A percentile compares a stretch with the other conserved stretches of the same genome.
Evolutionary conservation across 352 stramenopile genomes (phyloP).

Genomic region (Phytophthora lateralis): DNA sequence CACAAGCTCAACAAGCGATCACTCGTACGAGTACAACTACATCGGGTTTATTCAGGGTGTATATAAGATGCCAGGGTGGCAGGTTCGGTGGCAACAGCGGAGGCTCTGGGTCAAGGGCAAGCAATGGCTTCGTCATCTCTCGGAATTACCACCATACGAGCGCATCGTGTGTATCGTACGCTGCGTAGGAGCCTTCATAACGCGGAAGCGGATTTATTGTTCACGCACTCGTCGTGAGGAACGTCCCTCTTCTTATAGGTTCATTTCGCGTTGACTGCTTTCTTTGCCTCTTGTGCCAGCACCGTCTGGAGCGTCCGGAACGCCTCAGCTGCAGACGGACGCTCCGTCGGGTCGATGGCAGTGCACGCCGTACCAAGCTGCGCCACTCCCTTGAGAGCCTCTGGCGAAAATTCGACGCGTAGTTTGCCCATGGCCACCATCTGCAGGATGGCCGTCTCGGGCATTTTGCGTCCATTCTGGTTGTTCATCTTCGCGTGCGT

Average conservation of each 20-base stretch:
- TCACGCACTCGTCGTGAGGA: slow-evolving; percentile 5
- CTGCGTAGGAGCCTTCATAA: slow-evolving; percentile 33
- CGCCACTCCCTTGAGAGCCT: slow-evolving; percentile 30
- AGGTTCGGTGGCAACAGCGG: slow-evolving; percentile 13
- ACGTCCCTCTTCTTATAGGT: slow-evolving; percentile 37
- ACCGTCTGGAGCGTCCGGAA: slow-evolving; percentile 46
- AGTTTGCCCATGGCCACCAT: slow-evolving; percentile 53
- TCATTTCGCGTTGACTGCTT: slow-evolving; percentile 37
- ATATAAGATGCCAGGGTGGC: slow-evolving; percentile 25
- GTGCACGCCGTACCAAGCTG: slow-evolving; percentile 47
- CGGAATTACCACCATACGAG: slow-evolving; percentile 14
- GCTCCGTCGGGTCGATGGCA: slow-evolving; percentile 42
- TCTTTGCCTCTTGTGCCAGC: slow-evolving; percentile 36
- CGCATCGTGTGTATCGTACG: slow-evolving; percentile 17
- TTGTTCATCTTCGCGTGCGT: slow-evolving; percentile 44
- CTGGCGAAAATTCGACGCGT: slow-evolving; percentile 41
- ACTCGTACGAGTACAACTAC: slow-evolving; percentile 34
- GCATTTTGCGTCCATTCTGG: slow-evolving; percentile 37
- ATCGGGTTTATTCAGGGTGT: slow-evolving; percentile 37
- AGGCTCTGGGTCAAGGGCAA: slow-evolving; percentile 6
- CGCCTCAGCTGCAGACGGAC: slow-evolving; percentile 44
- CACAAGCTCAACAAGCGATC: slow-evolving; percentile 8
- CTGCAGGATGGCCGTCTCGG: slow-evolving; percentile 57
- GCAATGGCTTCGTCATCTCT: slow-evolving; percentile 3
- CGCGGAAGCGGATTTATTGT: slow-evolving; percentile 29